Base-by-base conservation (phyloP, 108 stramenopile genomes). In the Nitzschia sp. region DNA sequence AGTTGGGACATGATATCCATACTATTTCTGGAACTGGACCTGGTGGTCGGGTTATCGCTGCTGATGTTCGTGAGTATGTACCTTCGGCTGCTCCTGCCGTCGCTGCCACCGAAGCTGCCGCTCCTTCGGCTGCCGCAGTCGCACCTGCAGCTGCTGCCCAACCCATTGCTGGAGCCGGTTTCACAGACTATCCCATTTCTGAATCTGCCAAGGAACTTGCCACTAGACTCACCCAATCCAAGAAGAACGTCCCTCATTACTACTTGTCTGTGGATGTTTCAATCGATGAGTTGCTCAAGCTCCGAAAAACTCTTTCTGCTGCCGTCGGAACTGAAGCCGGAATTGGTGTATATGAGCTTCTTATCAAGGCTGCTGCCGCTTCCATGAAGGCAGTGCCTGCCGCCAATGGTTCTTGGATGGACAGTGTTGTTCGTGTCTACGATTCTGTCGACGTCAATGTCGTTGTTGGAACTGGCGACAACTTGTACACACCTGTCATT, bases 391-490 rank as follows among this genome's bases (percentile, higher is more conserved):
- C 97, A 72, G 94, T 98, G 10, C 98, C 98, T 8, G 86, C 92
- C 53, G 92, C 91, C 37, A 99, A 99, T 78, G 86, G 85, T 15
- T 73, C 83, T 10, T 83, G 74, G 70, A 75, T 73, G 77, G 76
- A 80, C 9, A 71, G 69, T 63, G 61, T 67, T 15, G 63, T 88
- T 15, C 76, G 82, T 17, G 79, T 89, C 8, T 89, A 88, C 53
- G 76, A 76, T 38, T 74, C 82, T 15, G 86, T 99, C 14, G 98
- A 99, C 71, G 91, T 99, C 39, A 90, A 89, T 71, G 96, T 99
- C 0, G 99, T 98, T n/a, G 97, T 99, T 8, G 99, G 99, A 94
- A 53, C 85, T 89, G 60, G 98, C 94, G 78, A 99, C 95, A 20
- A 97, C 90, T 51, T 83, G 83, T 98, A 58, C 90, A 90, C 68